phyloP scores from a whole-genome alignment of 345 rosid genomes.

The Syzygium aqueum region DNA sequence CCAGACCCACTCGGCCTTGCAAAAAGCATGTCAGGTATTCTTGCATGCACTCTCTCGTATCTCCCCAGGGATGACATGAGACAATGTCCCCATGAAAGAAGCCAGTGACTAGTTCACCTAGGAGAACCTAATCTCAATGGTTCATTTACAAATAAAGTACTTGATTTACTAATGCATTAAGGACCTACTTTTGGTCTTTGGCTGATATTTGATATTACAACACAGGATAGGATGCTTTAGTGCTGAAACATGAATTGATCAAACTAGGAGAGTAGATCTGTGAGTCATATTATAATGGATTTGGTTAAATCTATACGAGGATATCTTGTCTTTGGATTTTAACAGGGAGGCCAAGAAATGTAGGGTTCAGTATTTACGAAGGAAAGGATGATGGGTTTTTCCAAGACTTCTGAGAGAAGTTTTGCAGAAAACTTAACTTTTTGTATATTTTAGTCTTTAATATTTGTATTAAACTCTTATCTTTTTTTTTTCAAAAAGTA shows the following conservation, averaged over 20 bases:
- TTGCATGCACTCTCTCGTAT: background rate
- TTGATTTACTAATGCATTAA: background rate
- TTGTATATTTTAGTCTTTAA: background rate
- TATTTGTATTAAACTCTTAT: background rate
- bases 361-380: background rate
- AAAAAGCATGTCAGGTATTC: constrained; percentile 84
- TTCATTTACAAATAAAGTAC: background rate
- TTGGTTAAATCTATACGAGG: background rate
- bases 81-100: background rate
- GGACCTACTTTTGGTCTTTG: background rate
- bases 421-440: background rate
- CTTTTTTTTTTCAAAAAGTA: background rate
- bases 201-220: background rate
- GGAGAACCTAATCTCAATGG: background rate
- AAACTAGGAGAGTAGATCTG: background rate
- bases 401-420: background rate
- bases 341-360: background rate
- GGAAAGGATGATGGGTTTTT: background rate
- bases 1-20: constrained; percentile 81
- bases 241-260: background rate
- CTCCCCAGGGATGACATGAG: background rate
- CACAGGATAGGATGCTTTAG: background rate
- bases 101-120: background rate
- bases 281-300: background rate
- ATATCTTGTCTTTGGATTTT: background rate